These are phyloP conservation scores for Corrigiola litoralis DNA, from an alignment of 179 eudicot species.

Conservation along the genomic window DNA sequence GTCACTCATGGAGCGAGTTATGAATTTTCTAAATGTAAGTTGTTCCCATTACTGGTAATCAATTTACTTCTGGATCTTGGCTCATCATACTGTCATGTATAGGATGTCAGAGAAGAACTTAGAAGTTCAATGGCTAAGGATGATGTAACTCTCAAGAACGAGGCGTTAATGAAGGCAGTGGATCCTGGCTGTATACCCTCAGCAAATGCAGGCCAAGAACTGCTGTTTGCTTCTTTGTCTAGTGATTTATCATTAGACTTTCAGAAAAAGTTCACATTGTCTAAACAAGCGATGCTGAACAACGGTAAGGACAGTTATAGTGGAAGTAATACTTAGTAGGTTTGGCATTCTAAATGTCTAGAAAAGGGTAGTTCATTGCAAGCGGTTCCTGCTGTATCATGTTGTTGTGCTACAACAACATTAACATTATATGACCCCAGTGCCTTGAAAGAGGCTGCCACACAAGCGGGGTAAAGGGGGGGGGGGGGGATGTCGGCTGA, in stretches of 20 bases:
- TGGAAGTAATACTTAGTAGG: background rate
- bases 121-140: constrained; percentile 91
- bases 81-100: constrained; percentile 19
- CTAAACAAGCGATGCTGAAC: constrained; percentile 50
- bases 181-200: constrained; percentile 22
- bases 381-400: too few relatives aligned
- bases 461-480: too few relatives aligned
- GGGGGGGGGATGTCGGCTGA: too few relatives aligned
- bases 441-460: too few relatives aligned
- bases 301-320: constrained; percentile 8
- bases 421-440: too few relatives aligned
- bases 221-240: constrained; percentile 21
- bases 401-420: too few relatives aligned
- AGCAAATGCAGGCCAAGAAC: constrained; percentile 29
- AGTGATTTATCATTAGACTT: constrained; percentile 51
- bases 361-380: background rate
- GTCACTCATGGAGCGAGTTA: constrained; percentile 82
- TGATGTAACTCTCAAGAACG: constrained; percentile 72
- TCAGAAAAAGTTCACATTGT: constrained; percentile 69
- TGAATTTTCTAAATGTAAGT: constrained; percentile 79
- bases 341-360: too few relatives aligned
- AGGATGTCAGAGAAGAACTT: constrained; percentile 90
- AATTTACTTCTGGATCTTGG: constrained; percentile 9
- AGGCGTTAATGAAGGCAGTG: constrained; percentile 40
- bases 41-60: constrained; percentile 1